Base-by-base conservation (phyloP, 2,329 filamentous ascomycete species). In the Epichloe gansuensis region DNA sequence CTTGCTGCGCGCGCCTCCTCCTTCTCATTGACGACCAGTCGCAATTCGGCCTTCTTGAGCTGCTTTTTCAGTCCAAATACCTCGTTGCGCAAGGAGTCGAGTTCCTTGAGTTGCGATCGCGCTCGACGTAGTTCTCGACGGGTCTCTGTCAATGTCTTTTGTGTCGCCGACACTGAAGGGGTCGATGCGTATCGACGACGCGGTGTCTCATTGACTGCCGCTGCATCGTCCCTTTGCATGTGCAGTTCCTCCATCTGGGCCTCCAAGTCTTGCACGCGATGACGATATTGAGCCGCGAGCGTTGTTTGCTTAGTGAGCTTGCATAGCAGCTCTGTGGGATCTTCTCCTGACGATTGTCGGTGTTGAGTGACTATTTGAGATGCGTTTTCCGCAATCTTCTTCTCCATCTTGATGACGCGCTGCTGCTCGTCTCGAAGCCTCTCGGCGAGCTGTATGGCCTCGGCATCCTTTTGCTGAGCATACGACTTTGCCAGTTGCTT, bases 401-500 rank as follows among this genome's bases (percentile, higher is more conserved):
- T 72, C 63, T 90, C 85, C 71, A 88, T 81, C 51, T 74, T 68
- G 34, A 75, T 69, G 28, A 85, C 80, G 62, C 78, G 85, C 56
- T 77, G 75, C 57, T 84, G 82, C 63, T 89, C 85, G 54, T 85
- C 80, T 55, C 77, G 77, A 38, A 91, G 75, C 60, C 81, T 79
- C 55, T 81, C 78, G 23, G 77, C 75, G 48, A 91, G 69, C 52
- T 85, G 76, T 28, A 79, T 76, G 23, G 84, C 83, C 65, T 90
- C 83, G 17, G 75, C 73, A 62, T 91, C 87, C 66, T 90, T 91
- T 68, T 85, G 80, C 64, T 84, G 83, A 44, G 87, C 87, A 62
- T 85, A 91, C 52, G 82, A 84, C 68, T 88, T 91, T 53, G 86
- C 85, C 56, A 88, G 74, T 63, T 87, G 81, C 71, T 90, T 88